Evolutionary conservation across 2,329 filamentous ascomycete genomes (phyloP).

Genomic region (Aspergillus proliferans): DNA sequence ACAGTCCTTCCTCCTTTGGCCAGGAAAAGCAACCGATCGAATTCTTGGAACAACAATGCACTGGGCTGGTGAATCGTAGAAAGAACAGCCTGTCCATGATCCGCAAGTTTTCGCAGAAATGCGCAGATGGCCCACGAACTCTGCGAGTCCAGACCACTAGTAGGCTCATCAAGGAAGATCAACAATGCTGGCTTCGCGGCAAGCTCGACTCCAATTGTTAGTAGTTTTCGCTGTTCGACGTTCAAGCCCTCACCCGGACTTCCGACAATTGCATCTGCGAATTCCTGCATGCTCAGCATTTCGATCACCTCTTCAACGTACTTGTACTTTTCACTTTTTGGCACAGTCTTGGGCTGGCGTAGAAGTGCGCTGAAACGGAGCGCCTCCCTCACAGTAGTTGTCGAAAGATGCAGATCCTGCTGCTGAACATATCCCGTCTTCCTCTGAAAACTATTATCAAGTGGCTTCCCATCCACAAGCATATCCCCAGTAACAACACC

Average conservation of each 20-base stretch:
- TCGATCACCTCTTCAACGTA: constrained; percentile 79
- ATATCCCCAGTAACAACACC: constrained; percentile 62
- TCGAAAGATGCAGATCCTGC: constrained; percentile 71
- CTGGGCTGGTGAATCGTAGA: constrained; percentile 93
- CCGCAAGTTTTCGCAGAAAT: constrained; percentile 80
- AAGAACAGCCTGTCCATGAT: constrained; percentile 79
- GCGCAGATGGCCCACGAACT: constrained; percentile 84
- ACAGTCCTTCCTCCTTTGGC: constrained; percentile 59
- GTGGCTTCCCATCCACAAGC: constrained; percentile 56
- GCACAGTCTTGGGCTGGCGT: constrained; percentile 67
- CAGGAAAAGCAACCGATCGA: constrained; percentile 57
- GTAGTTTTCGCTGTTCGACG: constrained; percentile 59
- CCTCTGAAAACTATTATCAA: constrained; percentile 55
- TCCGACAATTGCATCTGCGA: constrained; percentile 80
- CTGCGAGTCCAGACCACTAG: constrained; percentile 82
- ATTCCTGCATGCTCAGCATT: constrained; percentile 80
- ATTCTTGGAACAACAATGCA: constrained; percentile 86
- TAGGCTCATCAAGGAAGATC: constrained; percentile 88
- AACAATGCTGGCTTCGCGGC: constrained; percentile 81
- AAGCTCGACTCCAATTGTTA: constrained; percentile 88
- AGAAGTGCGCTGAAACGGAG: constrained; percentile 77
- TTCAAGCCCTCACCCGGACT: constrained; percentile 69
- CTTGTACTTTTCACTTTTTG: constrained; percentile 66
- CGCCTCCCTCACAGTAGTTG: constrained; percentile 79
- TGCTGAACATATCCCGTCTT: constrained; percentile 64